A percentile compares a stretch with the other conserved stretches of the same genome.
Conservation (phyloP, 2,329 filamentous ascomycete genomes). For the Boeremia exigua region DNA sequence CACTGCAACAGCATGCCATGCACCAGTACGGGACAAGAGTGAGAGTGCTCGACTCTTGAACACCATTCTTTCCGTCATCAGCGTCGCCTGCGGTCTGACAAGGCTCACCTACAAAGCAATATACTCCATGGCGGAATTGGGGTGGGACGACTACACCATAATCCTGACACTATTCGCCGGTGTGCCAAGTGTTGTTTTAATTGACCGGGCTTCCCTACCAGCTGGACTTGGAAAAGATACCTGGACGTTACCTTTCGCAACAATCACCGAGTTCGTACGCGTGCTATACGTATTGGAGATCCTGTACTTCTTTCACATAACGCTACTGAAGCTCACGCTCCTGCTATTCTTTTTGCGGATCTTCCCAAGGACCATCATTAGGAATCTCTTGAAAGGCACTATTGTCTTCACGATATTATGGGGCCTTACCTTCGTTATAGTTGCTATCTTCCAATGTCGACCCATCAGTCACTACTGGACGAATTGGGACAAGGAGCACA, state of each 20-base stretch:
- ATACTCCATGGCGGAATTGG: slow-evolving; percentile 43
- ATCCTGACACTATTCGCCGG: slow-evolving; percentile 28
- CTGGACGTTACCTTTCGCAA: slow-evolving; percentile 54
- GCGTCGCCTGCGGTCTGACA: slow-evolving; percentile 42
- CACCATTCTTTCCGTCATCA: slow-evolving; percentile 44
- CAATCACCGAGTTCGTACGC: slow-evolving; percentile 53
- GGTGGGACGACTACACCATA: slow-evolving; percentile 49
- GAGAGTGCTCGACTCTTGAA: slow-evolving; percentile 41
- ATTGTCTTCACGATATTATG: slow-evolving; percentile 33
- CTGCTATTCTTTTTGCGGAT: slow-evolving; percentile 40
- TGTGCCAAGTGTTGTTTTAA: slow-evolving; percentile 36
- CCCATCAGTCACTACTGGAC: slow-evolving; percentile 45
- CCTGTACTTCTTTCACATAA: slow-evolving; percentile 42
- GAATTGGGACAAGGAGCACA: slow-evolving; percentile 33
- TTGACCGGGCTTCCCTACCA: slow-evolving; percentile 22
- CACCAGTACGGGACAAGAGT: slow-evolving; percentile 47
- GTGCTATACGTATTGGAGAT: slow-evolving; percentile 43
- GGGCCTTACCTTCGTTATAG: slow-evolving; percentile 27
- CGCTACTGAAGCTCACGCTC: slow-evolving; percentile 36
- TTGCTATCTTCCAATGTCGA: slow-evolving; percentile 40
- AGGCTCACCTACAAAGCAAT: slow-evolving; percentile 49
- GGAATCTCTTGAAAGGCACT: slow-evolving; percentile 25
- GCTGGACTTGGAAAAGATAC: slow-evolving; percentile 59
- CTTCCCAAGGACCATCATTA: slow-evolving; percentile 30
- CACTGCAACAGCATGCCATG: slow-evolving; percentile 49